A percentile compares a stretch with the other conserved stretches of the same genome.
phyloP scores from a whole-genome alignment of 768 basidiomycete species.

The Suillus variegatus region DNA sequence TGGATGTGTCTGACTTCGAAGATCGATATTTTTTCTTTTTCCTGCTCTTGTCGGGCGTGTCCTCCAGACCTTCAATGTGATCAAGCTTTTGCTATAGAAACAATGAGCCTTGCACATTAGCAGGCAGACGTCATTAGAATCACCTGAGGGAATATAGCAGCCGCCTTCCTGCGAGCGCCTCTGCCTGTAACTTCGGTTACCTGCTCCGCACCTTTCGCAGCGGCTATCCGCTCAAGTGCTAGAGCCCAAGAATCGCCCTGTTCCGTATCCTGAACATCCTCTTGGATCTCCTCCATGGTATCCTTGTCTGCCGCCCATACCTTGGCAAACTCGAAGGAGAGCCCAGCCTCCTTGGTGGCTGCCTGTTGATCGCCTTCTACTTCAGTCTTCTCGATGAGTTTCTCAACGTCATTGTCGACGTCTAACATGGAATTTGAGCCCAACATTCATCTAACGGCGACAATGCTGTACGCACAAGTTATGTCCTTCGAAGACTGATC shows the following conservation, averaged over 20 bases:
- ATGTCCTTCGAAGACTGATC: constrained; percentile 62
- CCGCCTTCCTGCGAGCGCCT: constrained; percentile 74
- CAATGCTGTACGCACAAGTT: constrained; percentile 48
- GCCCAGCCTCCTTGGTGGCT: constrained; percentile 47
- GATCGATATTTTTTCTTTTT: constrained; percentile 35
- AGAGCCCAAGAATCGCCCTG: constrained; percentile 82
- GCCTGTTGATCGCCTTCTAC: constrained; percentile 62
- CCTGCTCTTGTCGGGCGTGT: constrained; percentile 39
- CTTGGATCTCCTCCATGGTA: constrained; percentile 64
- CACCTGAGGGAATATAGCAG: constrained; percentile 45
- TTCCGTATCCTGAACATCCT: constrained; percentile 45
- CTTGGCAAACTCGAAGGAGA: constrained; percentile 86
- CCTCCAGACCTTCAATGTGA: constrained; percentile 36
- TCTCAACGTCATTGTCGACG: constrained; percentile 79
- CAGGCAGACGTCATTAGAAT: not conserved
- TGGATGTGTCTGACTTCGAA: constrained; percentile 33
- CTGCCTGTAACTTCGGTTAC: constrained; percentile 65
- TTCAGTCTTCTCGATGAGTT: constrained; percentile 85
- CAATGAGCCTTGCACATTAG: constrained; percentile 6
- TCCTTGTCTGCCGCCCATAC: constrained; percentile 87
- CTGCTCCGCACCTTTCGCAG: constrained; percentile 40
- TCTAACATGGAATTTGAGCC: constrained; percentile 42
- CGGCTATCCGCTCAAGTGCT: constrained; percentile 54
- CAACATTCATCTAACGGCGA: not conserved
- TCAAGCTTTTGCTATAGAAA: constrained; percentile 30